A percentile compares a stretch with the other conserved stretches of the same genome.
Evolutionary conservation across 768 basidiomycete species (phyloP).

Genomic region (Hypholoma sublateritium): DNA sequence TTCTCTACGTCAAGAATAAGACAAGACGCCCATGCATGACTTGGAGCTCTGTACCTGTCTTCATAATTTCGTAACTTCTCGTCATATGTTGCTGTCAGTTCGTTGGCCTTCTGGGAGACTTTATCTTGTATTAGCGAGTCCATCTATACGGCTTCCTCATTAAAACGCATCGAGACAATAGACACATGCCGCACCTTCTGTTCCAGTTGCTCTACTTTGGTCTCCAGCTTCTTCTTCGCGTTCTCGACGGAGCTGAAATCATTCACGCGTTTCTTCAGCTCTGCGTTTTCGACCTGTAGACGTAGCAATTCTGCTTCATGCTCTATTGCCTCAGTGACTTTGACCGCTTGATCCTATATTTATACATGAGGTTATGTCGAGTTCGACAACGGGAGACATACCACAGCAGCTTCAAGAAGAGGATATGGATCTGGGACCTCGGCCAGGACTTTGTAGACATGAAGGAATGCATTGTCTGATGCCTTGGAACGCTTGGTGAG

Average conservation of each 20-base stretch:
- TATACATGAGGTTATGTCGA: neutral
- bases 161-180: slow-evolving; percentile 1
- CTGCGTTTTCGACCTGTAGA: slow-evolving; percentile 79
- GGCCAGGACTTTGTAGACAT: slow-evolving; percentile 92
- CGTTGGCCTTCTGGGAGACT: slow-evolving; percentile 91
- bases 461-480: slow-evolving; percentile 95
- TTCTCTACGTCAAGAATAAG: slow-evolving; percentile 53
- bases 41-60: slow-evolving; percentile 64
- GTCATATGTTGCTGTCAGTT: slow-evolving; percentile 95
- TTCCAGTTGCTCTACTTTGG: slow-evolving; percentile 76
- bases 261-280: slow-evolving; percentile 67
- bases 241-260: slow-evolving; percentile 66
- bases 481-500: slow-evolving; percentile 90
- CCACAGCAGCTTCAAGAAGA: slow-evolving; percentile 90
- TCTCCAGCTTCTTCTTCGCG: slow-evolving; percentile 75
- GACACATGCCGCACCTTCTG: slow-evolving; percentile 51
- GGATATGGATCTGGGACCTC: slow-evolving; percentile 99
- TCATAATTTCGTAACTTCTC: slow-evolving; percentile 95
- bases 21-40: neutral
- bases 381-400: slow-evolving; percentile 28
- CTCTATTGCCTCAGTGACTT: slow-evolving; percentile 77
- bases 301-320: slow-evolving; percentile 73
- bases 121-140: slow-evolving; percentile 89
- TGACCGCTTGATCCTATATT: slow-evolving; percentile 87
- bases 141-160: slow-evolving; percentile 60